Conservation (phyloP, 441 rosid species). For the Macaranga tanarius region DNA sequence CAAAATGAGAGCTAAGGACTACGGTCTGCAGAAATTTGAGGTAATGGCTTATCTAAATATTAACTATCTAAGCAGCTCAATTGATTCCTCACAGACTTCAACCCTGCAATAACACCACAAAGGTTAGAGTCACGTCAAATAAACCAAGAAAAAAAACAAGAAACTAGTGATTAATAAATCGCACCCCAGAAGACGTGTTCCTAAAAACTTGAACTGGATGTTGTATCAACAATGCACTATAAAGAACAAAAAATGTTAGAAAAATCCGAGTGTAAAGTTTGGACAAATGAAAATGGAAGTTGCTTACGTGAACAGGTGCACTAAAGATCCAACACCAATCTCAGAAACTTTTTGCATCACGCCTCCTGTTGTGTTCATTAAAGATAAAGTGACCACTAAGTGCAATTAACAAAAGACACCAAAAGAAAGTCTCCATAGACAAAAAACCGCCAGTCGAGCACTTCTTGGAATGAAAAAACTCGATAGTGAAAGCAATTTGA, state of each 20-base stretch:
- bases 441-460: conserved; percentile 86
- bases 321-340: conserved; percentile 59
- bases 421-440: conserved; percentile 66
- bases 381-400: conserved; percentile 56
- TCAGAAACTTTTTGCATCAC: conserved; percentile 64
- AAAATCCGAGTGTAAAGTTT: not conserved
- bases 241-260: conserved; percentile 21
- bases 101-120: conserved; percentile 44
- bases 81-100: conserved; percentile 47
- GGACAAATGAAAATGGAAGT: not conserved
- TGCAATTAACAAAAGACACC: conserved; percentile 89
- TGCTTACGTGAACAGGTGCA: conserved; percentile 44
- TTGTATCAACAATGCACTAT: conserved; percentile 43
- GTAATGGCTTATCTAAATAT: conserved; percentile 39
- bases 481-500: conserved; percentile 65
- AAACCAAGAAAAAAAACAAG: not conserved
- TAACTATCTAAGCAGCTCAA: conserved; percentile 44
- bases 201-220: conserved; percentile 37
- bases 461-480: conserved; percentile 79
- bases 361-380: conserved; percentile 48
- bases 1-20: conserved; percentile 30
- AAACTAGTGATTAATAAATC: not conserved
- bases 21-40: conserved; percentile 30
- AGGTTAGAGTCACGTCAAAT: conserved; percentile 19
- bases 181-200: conserved; percentile 47